phyloP scores from a whole-genome alignment of 441 rosid species.

The Syzygium syzygioides region DNA sequence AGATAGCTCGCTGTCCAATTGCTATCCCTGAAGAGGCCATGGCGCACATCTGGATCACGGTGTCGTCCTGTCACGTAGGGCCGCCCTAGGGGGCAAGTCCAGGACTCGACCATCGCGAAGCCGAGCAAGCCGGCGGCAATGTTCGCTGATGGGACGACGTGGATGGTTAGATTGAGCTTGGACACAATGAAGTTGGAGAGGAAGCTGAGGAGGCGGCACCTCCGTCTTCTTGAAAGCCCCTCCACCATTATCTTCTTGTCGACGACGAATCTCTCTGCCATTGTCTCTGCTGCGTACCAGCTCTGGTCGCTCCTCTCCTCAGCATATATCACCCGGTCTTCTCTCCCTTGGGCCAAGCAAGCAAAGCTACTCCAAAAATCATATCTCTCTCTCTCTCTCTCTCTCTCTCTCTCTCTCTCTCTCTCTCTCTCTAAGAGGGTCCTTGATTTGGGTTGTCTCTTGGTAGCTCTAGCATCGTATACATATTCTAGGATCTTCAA shows the following conservation, averaged over 20 bases:
- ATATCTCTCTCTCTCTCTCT: neutral
- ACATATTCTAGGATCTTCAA: neutral
- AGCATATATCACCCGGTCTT: neutral
- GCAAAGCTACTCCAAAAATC: neutral
- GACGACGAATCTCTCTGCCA: neutral
- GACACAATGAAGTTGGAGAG: conserved; percentile 70
- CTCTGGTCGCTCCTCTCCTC: neutral
- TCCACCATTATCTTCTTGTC: conserved; percentile 28
- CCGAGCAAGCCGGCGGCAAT: conserved; percentile 81
- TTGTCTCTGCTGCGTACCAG: neutral
- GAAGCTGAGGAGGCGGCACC: conserved; percentile 41
- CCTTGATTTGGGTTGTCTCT: neutral
- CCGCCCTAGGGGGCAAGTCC: conserved; percentile 24
- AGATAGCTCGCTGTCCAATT: conserved; percentile 71
- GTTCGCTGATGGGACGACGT: conserved; percentile 72
- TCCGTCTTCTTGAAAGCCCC: conserved; percentile 41
- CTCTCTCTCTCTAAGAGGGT: neutral
- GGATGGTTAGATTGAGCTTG: conserved; percentile 81
- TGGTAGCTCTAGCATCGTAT: neutral
- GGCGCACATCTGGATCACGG: conserved; percentile 72
- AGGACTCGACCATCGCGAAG: conserved; percentile 51
- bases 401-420: neutral
- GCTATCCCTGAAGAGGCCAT: conserved; percentile 92
- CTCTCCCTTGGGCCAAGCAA: neutral
- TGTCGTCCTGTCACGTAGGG: conserved; percentile 80